Base-by-base conservation (phyloP, 83 land plant genomes). In the Diphasiastrum complanatum region DNA sequence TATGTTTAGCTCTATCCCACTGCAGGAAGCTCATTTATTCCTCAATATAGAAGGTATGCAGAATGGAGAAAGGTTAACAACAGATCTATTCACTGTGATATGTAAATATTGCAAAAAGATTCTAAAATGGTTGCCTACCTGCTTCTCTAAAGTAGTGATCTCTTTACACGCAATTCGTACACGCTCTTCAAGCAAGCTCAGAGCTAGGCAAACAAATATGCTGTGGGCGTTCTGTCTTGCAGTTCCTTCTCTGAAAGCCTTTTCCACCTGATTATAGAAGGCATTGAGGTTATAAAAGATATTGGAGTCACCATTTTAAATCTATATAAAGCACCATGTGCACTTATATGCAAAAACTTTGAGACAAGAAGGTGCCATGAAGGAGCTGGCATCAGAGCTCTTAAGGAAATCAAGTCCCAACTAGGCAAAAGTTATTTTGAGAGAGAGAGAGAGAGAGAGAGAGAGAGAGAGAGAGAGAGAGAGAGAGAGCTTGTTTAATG, bases 161-260 rank as follows among this genome's bases (percentile, higher is more conserved):
- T 95, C 99, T 75, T 89, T 95, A 79, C 91, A 95, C 41, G 99
- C 97, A 62, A 95, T 87, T 65, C 89, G 92, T 58, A 95, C 80
- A 62, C 99, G 89, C 61, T 95, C 99, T 69, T 95, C 99, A 67
- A 95, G 75, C 62, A 95, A 64, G 47, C 85, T 79, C 48, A 95
- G 62, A 22, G 93, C 86, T 54, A 95, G 81, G 51, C 89, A 86
- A 46, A 95, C 97, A 77, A 95, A 89, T 28, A 84, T 86, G 57
- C 87, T 86, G 61, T 95, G 99, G 27, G 99, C 99, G 76, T 95
- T 95, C 66, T 95, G 99, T 26, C 97, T 84, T 4, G 99, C 99
- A 33, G 97, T 95, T 52, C 99, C 97, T 75, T 95, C 99, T 63
- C 99, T 77, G 55, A 95, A 95, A 33, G 99, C 99, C 62, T 95